Evolutionary conservation across 2,329 filamentous ascomycete genomes (phyloP).

Genomic region (Pyricularia grisea): DNA sequence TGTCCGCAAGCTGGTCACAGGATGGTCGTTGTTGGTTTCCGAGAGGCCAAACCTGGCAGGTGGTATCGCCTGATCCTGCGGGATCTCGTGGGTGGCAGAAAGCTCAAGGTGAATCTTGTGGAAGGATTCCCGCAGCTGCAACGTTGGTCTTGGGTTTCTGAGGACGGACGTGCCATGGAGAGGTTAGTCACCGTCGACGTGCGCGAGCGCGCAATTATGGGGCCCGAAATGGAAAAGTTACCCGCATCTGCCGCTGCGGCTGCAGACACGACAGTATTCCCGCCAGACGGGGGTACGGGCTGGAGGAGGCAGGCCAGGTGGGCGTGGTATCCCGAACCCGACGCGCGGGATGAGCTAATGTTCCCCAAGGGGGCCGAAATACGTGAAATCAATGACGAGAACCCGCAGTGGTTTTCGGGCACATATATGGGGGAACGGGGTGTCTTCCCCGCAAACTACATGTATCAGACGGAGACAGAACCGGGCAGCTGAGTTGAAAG

Average conservation of each 20-base stretch:
- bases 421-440: conserved; percentile 74
- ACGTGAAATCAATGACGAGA: conserved; percentile 74
- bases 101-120: conserved; percentile 51
- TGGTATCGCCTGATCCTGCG: conserved; percentile 58
- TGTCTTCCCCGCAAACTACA: conserved; percentile 73
- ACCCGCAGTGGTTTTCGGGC: conserved; percentile 85
- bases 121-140: conserved; percentile 24
- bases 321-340: conserved; percentile 65
- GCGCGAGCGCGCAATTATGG: conserved; percentile 12
- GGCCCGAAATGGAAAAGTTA: background rate
- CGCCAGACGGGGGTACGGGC: conserved; percentile 68
- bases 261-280: conserved; percentile 36
- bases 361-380: conserved; percentile 82
- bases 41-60: conserved; percentile 52
- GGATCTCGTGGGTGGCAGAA: conserved; percentile 69
- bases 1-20: conserved; percentile 67
- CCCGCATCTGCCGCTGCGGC: conserved; percentile 12
- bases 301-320: conserved; percentile 56
- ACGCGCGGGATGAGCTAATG: conserved; percentile 62
- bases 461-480: conserved; percentile 21
- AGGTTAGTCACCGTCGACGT: conserved; percentile 44
- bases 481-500: background rate
- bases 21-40: conserved; percentile 73
- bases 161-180: conserved; percentile 27
- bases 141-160: conserved; percentile 41